Conservation (phyloP, 805 yeast genomes). For the Alloascoidea hylecoeti region DNA sequence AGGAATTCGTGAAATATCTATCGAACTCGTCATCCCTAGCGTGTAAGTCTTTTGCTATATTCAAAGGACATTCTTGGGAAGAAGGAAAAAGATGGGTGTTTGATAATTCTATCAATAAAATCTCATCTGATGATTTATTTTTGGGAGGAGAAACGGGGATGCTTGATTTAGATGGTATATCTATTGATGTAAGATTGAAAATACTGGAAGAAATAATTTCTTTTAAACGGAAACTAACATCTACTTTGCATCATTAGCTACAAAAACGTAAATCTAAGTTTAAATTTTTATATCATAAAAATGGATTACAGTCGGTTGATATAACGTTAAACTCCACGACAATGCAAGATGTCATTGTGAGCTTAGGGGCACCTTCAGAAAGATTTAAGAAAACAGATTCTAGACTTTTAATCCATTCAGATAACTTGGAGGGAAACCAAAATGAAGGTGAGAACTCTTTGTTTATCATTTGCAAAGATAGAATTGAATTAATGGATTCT, state of each 20-base stretch:
- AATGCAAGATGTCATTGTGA: constrained; percentile 32
- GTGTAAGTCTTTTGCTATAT: constrained; percentile 11
- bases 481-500: no score
- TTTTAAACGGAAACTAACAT: neutral
- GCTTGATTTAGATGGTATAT: neutral
- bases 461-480: neutral
- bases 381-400: constrained; percentile 29
- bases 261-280: constrained; percentile 10
- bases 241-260: neutral
- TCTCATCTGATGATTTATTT: neutral
- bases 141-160: neutral
- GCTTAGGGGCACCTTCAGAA: constrained; percentile 45
- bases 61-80: constrained; percentile 11
- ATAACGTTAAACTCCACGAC: constrained; percentile 27
- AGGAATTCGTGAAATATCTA: constrained; percentile 17
- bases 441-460: constrained; percentile 22
- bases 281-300: constrained; percentile 13
- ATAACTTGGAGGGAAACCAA: constrained; percentile 7
- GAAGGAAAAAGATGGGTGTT: constrained; percentile 7
- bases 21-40: constrained; percentile 7
- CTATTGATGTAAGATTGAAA: neutral
- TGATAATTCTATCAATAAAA: neutral
- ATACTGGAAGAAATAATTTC: neutral
- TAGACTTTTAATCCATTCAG: constrained; percentile 25
- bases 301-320: constrained; percentile 6